phyloP scores from a whole-genome alignment of 2,329 filamentous ascomycete species.

The Colletotrichum lini region DNA sequence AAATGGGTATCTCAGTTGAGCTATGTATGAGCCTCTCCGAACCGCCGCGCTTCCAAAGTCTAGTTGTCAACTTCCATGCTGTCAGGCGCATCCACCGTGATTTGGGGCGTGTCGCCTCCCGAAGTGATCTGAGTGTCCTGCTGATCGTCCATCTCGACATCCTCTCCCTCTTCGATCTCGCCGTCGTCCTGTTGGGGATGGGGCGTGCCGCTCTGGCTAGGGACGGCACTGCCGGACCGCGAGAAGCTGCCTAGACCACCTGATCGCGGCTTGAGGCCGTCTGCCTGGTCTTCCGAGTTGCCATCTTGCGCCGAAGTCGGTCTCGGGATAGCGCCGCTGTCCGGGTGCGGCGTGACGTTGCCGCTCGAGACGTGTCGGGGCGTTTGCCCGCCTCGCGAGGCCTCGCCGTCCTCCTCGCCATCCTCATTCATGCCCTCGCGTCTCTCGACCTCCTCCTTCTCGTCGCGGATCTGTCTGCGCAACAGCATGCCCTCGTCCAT shows the following conservation, averaged over 20 bases:
- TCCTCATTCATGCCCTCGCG: slow-evolving; percentile 85
- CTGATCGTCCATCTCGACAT: slow-evolving; percentile 71
- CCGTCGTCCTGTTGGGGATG: slow-evolving; percentile 47
- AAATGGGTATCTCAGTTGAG: slow-evolving; percentile 42
- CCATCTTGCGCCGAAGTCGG: slow-evolving; percentile 51
- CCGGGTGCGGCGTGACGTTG: slow-evolving; percentile 65
- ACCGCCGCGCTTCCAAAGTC: background rate
- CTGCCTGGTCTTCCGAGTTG: slow-evolving; percentile 50
- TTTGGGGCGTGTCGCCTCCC: slow-evolving; percentile 62
- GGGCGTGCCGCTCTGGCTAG: slow-evolving; percentile 56
- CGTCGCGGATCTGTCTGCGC: slow-evolving; percentile 88
- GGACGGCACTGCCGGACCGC: slow-evolving; percentile 55
- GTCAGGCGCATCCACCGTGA: slow-evolving; percentile 65
- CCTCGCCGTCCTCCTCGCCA: slow-evolving; percentile 71
- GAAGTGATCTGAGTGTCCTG: slow-evolving; percentile 52
- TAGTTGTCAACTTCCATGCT: slow-evolving; percentile 75
- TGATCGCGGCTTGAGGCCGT: slow-evolving; percentile 45
- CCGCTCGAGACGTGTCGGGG: slow-evolving; percentile 65
- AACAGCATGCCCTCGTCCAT: slow-evolving; percentile 93
- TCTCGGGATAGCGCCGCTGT: slow-evolving; percentile 56
- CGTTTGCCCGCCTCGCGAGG: slow-evolving; percentile 62
- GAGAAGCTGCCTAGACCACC: slow-evolving; percentile 46
- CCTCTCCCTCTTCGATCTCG: slow-evolving; percentile 64
- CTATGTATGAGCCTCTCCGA: slow-evolving; percentile 16
- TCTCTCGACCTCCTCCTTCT: slow-evolving; percentile 94